phyloP scores from a whole-genome alignment of 2,329 filamentous ascomycete species.

The Chaetomiaceae sp. region DNA sequence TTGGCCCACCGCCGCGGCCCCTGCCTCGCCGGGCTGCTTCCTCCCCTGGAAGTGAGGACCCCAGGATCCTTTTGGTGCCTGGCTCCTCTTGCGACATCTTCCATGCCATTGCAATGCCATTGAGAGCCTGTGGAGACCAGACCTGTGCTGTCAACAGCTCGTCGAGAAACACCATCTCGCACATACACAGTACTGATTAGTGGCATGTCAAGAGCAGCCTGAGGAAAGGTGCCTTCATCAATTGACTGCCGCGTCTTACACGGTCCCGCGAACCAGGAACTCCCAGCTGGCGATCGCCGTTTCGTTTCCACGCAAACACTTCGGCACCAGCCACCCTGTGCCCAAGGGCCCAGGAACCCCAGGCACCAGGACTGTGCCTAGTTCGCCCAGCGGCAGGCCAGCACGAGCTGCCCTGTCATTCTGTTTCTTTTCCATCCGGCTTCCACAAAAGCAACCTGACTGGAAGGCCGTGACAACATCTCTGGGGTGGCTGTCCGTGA shows the following conservation, averaged over 20 bases:
- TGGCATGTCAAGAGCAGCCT: no score
- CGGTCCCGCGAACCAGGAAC: background rate
- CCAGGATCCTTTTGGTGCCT: background rate
- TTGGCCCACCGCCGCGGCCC: background rate
- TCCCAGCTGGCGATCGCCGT: slow-evolving; percentile 12
- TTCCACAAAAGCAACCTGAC: slow-evolving; percentile 8
- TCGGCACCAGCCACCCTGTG: slow-evolving; percentile 15
- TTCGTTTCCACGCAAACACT: slow-evolving; percentile 13
- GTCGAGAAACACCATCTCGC: no score
- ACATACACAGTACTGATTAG: no score
- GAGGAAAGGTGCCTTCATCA: no score
- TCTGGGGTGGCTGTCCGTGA: no score
- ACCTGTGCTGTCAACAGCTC: no score
- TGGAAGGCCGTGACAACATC: no score
- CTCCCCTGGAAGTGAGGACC: no score
- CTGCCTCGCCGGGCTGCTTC: no score
- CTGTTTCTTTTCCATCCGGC: slow-evolving; percentile 9
- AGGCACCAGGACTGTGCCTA: background rate
- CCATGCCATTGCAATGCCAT: background rate
- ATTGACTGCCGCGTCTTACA: background rate
- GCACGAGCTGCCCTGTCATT: slow-evolving; percentile 8
- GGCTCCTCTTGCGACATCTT: background rate
- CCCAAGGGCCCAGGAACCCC: background rate
- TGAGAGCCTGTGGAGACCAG: background rate
- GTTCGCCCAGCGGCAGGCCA: slow-evolving; percentile 4